A percentile compares a stretch with the other conserved stretches of the same genome.
These are phyloP conservation scores for Lichenothelia convexa DNA, from an alignment of 495 filamentous ascomycete genomes.

Conservation along the genomic window DNA sequence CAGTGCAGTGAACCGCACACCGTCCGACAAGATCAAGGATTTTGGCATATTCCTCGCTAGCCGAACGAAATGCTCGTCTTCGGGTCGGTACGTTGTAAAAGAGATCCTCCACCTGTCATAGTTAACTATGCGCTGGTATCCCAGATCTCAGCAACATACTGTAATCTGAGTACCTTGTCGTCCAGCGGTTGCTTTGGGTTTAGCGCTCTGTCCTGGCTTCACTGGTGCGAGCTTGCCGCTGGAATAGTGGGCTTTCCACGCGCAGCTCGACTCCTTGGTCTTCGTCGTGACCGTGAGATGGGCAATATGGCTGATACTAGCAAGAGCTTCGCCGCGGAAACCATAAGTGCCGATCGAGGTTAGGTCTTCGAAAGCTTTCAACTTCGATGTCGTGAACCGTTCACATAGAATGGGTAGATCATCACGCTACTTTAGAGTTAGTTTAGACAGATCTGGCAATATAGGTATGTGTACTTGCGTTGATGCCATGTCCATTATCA, in stretches of 20 bases:
- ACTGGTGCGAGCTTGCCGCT: conserved; percentile 67
- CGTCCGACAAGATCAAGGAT: conserved; percentile 89
- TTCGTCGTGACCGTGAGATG: conserved; percentile 90
- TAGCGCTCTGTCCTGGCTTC: conserved; percentile 80
- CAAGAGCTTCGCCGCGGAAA: conserved; percentile 90
- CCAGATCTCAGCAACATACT: conserved; percentile 24
- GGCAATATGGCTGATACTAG: conserved; percentile 97
- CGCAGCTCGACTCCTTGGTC: conserved; percentile 73
- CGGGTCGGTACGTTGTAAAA: conserved; percentile 93
- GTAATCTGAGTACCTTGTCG: conserved; percentile 93
- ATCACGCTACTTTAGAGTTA: conserved; percentile 27
- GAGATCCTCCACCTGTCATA: conserved; percentile 63
- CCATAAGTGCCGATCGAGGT: conserved; percentile 86
- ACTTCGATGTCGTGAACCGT: conserved; percentile 90
- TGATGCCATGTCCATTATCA: conserved; percentile 93
- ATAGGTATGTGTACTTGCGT: conserved; percentile 36
- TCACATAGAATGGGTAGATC: conserved; percentile 91
- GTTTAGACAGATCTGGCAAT: too few relatives aligned
- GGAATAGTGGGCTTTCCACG: conserved; percentile 74
- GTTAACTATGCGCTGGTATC: background rate
- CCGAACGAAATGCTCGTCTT: conserved; percentile 73
- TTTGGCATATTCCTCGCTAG: conserved; percentile 93
- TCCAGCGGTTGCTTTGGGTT: conserved; percentile 78
- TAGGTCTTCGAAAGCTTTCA: conserved; percentile 90
- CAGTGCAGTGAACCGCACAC: conserved; percentile 85